A percentile compares a stretch with the other conserved stretches of the same genome.
Evolutionary conservation across 2,329 filamentous ascomycete genomes (phyloP).

Genomic region (Parasarocladium wereldwijsianum): DNA sequence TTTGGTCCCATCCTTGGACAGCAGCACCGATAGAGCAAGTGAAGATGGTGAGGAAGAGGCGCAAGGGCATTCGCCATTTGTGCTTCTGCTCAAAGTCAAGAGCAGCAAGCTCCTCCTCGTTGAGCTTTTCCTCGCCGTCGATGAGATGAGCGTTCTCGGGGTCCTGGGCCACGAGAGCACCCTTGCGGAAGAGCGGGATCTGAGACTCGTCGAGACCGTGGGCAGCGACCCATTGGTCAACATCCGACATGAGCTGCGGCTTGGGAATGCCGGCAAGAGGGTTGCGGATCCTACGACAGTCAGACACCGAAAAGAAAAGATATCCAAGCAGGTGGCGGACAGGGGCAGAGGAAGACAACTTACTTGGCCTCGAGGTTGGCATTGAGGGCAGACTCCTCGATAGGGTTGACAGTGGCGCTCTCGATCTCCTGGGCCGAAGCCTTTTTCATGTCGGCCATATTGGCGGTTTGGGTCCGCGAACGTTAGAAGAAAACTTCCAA

Average conservation of each 20-base stretch:
- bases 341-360: neutral
- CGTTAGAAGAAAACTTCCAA: no score
- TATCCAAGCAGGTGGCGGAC: no score
- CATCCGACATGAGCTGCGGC: constrained; percentile 38
- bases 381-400: constrained; percentile 21
- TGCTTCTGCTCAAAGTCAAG: constrained; percentile 47
- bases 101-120: constrained; percentile 38
- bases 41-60: constrained; percentile 51
- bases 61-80: constrained; percentile 48
- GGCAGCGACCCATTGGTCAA: constrained; percentile 41
- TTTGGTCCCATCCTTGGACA: constrained; percentile 50
- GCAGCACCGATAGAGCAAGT: constrained; percentile 55
- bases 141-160: constrained; percentile 41
- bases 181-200: constrained; percentile 42
- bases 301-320: neutral
- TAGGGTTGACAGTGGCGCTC: constrained; percentile 12
- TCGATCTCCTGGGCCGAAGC: constrained; percentile 11
- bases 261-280: constrained; percentile 33
- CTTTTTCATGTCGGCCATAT: neutral
- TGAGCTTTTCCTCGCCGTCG: constrained; percentile 36
- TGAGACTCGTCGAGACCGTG: constrained; percentile 43
- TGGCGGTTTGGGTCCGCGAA: neutral
- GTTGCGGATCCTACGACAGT: constrained; percentile 29
- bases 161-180: constrained; percentile 37
- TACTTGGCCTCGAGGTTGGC: constrained; percentile 26